phyloP scores from a whole-genome alignment of 805 yeast species.

The Sungouiella blattae region DNA sequence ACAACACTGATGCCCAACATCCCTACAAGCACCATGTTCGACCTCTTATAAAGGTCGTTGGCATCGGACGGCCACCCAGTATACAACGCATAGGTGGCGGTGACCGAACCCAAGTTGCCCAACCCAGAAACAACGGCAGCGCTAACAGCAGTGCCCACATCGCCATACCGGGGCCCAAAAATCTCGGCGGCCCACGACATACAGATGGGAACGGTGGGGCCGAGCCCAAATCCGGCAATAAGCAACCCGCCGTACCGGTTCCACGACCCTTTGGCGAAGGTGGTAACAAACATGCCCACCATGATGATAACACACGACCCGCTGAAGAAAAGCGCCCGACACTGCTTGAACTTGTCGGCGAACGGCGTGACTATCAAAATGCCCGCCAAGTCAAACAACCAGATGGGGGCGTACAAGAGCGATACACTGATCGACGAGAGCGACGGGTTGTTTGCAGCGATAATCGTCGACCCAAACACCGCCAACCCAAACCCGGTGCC shows the following conservation, averaged over 20 bases:
- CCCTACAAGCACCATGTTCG: conserved; percentile 80
- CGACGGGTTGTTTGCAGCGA: conserved; percentile 58
- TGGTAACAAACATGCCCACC: conserved; percentile 69
- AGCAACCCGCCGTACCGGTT: conserved; percentile 73
- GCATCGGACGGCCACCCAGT: conserved; percentile 83
- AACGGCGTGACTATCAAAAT: conserved; percentile 74
- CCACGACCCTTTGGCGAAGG: conserved; percentile 75
- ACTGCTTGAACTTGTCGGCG: conserved; percentile 63
- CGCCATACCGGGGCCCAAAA: conserved; percentile 68
- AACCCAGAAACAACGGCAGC: conserved; percentile 82
- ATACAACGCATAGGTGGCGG: conserved; percentile 82
- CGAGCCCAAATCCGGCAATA: conserved; percentile 82
- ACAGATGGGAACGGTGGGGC: conserved; percentile 85
- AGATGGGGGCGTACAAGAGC: conserved; percentile 80
- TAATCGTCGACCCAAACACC: conserved; percentile 78
- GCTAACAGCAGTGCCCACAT: conserved; percentile 79
- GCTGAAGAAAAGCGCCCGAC: conserved; percentile 61
- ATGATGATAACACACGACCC: conserved; percentile 65
- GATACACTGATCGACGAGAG: conserved; percentile 68
- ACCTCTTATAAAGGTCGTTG: conserved; percentile 55
- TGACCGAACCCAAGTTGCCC: conserved; percentile 83
- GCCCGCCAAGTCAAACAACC: conserved; percentile 81
- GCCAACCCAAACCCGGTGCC: conserved; percentile 89
- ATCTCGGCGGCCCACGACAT: conserved; percentile 84
- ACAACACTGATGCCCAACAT: conserved; percentile 74